Evolutionary conservation across 2,329 filamentous ascomycete genomes (phyloP), one percentile per base, ranked within the genome.

Genomic region (Xylariaceae sp.): DNA sequence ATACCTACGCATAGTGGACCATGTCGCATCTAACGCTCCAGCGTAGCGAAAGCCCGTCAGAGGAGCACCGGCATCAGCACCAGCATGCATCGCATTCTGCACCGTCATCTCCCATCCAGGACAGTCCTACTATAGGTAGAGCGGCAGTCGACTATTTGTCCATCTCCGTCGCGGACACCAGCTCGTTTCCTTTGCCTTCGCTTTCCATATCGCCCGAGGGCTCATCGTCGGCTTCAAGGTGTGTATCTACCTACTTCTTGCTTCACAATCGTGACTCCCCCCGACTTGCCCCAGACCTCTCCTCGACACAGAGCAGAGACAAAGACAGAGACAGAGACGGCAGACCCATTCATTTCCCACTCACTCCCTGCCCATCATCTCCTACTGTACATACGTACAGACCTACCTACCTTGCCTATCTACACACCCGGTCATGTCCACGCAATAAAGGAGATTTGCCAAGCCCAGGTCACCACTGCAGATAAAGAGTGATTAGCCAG

Each of bases 11-110:
- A 66, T 66, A 64, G 67, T 60, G 62, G 62, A 71, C 38, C 30
- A 74, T 76, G 72, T 73, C 72, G 65, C 73, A 75, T 64, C 68
- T 69, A 67, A 65, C 66, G 61, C 65, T 66, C 64, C 69, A 67
- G 61, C 63, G 62, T 61, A 64, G 65, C 57, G 62, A 71, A 57
- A 65, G 60, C 61, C 60, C 58, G 57, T 59, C 63, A 53, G 59
- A 62, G 53, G n/a, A n/a, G n/a, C n/a, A n/a, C n/a, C n/a, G n/a
- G n/a, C n/a, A n/a, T n/a, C n/a, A n/a, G n/a, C n/a, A n/a, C n/a
- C n/a, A n/a, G n/a, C n/a, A n/a, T n/a, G n/a, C n/a, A n/a, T n/a
- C n/a, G n/a, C n/a, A n/a, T n/a, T n/a, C n/a, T 39, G 37, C 43
- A 41, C 46, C 31, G 33, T 39, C 42, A 38, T 38, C 54, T 47